phyloP scores from a whole-genome alignment of 1,284 basidiomycete species.

The Apiotrichum porosum region DNA sequence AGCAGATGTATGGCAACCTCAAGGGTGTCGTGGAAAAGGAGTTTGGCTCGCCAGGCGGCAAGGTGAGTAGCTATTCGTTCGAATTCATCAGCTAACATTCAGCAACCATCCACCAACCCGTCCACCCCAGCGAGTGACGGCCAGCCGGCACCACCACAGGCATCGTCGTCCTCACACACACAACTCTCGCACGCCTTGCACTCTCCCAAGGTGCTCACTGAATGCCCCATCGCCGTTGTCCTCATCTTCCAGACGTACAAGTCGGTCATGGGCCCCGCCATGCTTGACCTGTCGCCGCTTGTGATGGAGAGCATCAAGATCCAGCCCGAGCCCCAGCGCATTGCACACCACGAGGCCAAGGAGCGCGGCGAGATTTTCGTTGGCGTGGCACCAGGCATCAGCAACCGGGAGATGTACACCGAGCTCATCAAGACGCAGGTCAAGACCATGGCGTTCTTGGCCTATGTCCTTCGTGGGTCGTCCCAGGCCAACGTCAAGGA shows the following conservation, averaged over 20 bases:
- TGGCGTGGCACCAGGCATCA: slow-evolving; percentile 70
- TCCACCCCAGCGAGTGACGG: slow-evolving; percentile 8
- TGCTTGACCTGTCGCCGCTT: slow-evolving; percentile 69
- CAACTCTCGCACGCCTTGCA: slow-evolving; percentile 53
- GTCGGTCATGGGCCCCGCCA: slow-evolving; percentile 60
- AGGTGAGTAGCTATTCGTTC: slow-evolving; percentile 15
- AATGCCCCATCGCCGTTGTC: slow-evolving; percentile 90
- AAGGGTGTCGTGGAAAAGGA: slow-evolving; percentile 68
- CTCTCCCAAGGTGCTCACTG: slow-evolving; percentile 92
- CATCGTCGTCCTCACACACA: slow-evolving; percentile 12
- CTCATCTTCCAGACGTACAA: slow-evolving; percentile 80
- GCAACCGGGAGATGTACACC: slow-evolving; percentile 71
- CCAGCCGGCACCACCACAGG: slow-evolving; percentile 14
- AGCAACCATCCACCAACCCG: not conserved
- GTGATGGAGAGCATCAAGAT: slow-evolving; percentile 68
- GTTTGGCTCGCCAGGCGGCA: slow-evolving; percentile 51
- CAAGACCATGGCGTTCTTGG: slow-evolving; percentile 92
- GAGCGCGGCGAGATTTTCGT: slow-evolving; percentile 74
- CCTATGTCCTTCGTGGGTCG: slow-evolving; percentile 77
- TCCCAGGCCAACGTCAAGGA: slow-evolving; percentile 64
- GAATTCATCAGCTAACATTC: not conserved
- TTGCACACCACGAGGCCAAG: slow-evolving; percentile 74
- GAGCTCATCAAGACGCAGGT: slow-evolving; percentile 92
- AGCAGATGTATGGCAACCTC: slow-evolving; percentile 75
- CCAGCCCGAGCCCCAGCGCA: slow-evolving; percentile 81